A percentile compares a stretch with the other conserved stretches of the same genome.
These are phyloP conservation scores for Lolium multiflorum DNA, from an alignment of 176 grass and related monocot genomes.

Conservation along the genomic window DNA sequence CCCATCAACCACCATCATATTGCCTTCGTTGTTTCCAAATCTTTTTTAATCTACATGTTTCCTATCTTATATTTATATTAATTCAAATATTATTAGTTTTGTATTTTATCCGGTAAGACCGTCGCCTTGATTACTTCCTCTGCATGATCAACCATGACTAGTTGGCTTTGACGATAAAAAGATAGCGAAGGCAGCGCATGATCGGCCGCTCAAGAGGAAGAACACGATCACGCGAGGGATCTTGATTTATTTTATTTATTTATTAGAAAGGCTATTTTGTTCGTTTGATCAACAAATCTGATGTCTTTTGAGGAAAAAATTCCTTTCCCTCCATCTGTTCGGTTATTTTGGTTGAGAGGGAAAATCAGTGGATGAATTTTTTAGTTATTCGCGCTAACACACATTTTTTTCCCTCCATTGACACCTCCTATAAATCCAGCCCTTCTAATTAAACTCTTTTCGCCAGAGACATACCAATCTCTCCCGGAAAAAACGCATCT, in stretches of 20 bases:
- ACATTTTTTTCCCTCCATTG: not conserved
- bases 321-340: not conserved
- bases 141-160: no score
- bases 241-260: not conserved
- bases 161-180: no score
- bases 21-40: no score
- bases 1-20: no score
- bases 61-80: no score
- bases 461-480: not conserved
- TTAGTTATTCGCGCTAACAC: not conserved
- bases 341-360: not conserved
- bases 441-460: not conserved
- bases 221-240: no score
- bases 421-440: not conserved
- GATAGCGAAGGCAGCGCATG: no score
- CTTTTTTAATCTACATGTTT: no score
- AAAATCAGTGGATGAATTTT: not conserved
- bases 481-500: not conserved
- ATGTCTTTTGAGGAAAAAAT: not conserved
- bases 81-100: no score
- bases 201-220: no score
- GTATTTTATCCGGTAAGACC: no score
- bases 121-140: no score
- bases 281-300: not conserved
- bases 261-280: not conserved